A percentile compares a stretch with the other conserved stretches of the same genome.
phyloP scores from a whole-genome alignment of 495 filamentous ascomycete species.

The Chaetomidium leptoderma region DNA sequence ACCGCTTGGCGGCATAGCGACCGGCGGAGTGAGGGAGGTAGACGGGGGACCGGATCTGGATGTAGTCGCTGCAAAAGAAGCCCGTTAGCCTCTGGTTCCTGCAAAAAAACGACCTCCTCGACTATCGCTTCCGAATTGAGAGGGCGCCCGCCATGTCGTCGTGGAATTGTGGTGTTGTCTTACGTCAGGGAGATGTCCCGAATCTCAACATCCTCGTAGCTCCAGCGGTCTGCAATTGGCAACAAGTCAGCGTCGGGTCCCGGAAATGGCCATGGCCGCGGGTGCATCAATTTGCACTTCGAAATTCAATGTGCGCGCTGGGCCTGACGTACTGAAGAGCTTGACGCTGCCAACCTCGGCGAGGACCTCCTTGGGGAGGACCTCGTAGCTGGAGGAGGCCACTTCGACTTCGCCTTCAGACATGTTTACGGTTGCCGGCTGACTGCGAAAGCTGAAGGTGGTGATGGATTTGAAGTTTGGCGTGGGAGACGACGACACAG shows the following conservation, averaged over 20 bases:
- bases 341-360: slow-evolving; percentile 89
- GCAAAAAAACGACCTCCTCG: slow-evolving; percentile 1
- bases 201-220: slow-evolving; percentile 99
- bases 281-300: slow-evolving; percentile 10
- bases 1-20: slow-evolving; percentile 97
- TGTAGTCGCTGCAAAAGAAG: slow-evolving; percentile 77
- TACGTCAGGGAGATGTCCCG: slow-evolving; percentile 99
- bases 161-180: slow-evolving; percentile 37
- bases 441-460: slow-evolving; percentile 2
- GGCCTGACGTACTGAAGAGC: slow-evolving; percentile 83
- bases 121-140: slow-evolving; percentile 8
- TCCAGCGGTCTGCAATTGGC: slow-evolving; percentile 46
- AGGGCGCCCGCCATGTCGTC: background rate
- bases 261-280: slow-evolving; percentile 1
- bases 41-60: slow-evolving; percentile 97
- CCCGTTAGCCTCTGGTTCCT: slow-evolving; percentile 44
- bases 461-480: slow-evolving; percentile 28
- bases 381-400: slow-evolving; percentile 62
- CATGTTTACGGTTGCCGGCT: slow-evolving; percentile 55
- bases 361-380: slow-evolving; percentile 92
- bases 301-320: slow-evolving; percentile 52
- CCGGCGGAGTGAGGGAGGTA: slow-evolving; percentile 98
- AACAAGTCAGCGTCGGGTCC: slow-evolving; percentile 28
- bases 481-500: slow-evolving; percentile 13
- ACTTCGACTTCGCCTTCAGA: slow-evolving; percentile 98